A percentile compares a stretch with the other conserved stretches of the same genome.
Conservation (phyloP, 257 asterid species). For the Salvia miltiorrhiza region DNA sequence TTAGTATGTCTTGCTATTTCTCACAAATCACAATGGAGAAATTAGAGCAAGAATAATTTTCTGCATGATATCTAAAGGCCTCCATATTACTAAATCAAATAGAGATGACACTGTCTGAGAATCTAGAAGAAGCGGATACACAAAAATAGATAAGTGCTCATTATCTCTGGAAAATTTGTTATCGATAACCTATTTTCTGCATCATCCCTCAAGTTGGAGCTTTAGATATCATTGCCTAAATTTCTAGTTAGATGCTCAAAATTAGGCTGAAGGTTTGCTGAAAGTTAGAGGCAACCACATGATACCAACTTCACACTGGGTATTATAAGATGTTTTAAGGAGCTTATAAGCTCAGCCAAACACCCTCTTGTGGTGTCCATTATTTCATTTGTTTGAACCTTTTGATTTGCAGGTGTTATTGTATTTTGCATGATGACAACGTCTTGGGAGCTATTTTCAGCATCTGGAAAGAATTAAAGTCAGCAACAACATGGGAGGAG, state of each 20-base stretch:
- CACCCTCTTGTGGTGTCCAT: too few relatives aligned
- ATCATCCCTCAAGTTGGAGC: neutral
- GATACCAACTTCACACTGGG: neutral
- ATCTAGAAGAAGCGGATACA: neutral
- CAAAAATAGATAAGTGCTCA: neutral
- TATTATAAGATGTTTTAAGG: too few relatives aligned
- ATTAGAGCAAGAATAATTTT: neutral
- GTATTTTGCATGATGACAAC: slow-evolving; percentile 82
- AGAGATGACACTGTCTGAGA: neutral
- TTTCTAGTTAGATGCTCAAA: neutral
- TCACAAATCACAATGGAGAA: neutral
- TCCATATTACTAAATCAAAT: neutral
- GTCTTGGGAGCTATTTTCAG: slow-evolving; percentile 81
- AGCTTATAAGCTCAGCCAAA: too few relatives aligned
- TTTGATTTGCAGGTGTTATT: slow-evolving; percentile 62
- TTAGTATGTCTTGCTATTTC: neutral
- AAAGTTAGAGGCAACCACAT: neutral
- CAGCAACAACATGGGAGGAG: slow-evolving; percentile 81
- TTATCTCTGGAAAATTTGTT: too few relatives aligned
- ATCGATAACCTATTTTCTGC: neutral
- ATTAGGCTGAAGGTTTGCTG: neutral
- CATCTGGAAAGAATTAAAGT: slow-evolving; percentile 68
- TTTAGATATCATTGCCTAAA: neutral
- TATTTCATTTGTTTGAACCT: neutral
- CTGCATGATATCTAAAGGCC: neutral